A percentile compares a stretch with the other conserved stretches of the same genome.
Conservation (phyloP, 495 filamentous ascomycete species). For the Aspergillus steynii region DNA sequence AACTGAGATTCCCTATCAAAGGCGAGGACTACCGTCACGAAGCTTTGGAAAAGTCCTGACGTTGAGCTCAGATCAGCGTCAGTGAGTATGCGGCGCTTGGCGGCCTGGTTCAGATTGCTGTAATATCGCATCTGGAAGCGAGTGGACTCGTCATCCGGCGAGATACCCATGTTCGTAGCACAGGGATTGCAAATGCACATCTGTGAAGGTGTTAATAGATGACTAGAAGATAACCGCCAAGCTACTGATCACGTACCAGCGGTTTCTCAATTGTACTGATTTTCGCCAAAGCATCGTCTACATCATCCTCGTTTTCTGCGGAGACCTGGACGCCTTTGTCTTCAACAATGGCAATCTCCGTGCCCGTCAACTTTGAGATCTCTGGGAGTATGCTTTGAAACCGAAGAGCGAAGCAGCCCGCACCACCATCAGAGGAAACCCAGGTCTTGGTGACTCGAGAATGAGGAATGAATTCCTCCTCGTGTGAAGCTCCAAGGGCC, state of each 20-base stretch:
- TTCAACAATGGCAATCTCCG: constrained; percentile 21
- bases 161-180: constrained; percentile 12
- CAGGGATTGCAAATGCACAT: constrained; percentile 9
- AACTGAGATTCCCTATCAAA: constrained; percentile 18
- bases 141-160: not conserved
- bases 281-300: constrained; percentile 67
- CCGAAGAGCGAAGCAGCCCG: constrained; percentile 18
- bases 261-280: constrained; percentile 65
- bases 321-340: constrained; percentile 24
- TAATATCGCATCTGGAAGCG: constrained; percentile 18
- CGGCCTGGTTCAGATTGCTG: constrained; percentile 14
- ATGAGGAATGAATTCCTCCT: constrained; percentile 15
- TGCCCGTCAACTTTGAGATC: constrained; percentile 22
- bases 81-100: constrained; percentile 20
- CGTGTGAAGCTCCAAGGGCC: constrained; percentile 12
- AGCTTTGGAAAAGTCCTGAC: constrained; percentile 18
- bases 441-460: constrained; percentile 20
- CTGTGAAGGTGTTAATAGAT: constrained; percentile 10
- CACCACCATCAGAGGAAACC: constrained; percentile 17
- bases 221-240: not conserved
- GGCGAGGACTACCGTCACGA: constrained; percentile 15
- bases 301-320: constrained; percentile 44
- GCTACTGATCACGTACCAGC: constrained; percentile 17
- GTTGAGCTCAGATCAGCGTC: constrained; percentile 13
- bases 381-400: constrained; percentile 15